phyloP scores from a whole-genome alignment of 176 grass and related monocot species.

The Pontederia crassipes region DNA sequence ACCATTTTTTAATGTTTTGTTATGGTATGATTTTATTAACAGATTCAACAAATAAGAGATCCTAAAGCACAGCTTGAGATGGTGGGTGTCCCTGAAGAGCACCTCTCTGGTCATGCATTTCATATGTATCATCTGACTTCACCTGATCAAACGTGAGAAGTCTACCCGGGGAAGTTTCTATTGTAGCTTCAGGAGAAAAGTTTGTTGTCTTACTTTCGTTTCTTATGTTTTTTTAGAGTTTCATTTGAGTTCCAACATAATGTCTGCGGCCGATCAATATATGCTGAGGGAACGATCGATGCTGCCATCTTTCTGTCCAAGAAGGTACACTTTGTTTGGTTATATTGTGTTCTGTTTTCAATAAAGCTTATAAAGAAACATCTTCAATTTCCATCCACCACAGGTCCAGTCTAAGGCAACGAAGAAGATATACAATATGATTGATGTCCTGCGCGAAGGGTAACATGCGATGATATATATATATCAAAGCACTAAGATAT shows the following conservation, averaged over 20 bases:
- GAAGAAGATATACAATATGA: constrained; percentile 82
- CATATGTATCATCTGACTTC: constrained; percentile 87
- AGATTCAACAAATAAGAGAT: constrained; percentile 78
- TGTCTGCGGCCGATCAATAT: constrained; percentile 74
- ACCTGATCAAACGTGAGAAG: constrained; percentile 57
- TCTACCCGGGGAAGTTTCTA: constrained; percentile 4
- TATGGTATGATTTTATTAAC: constrained; percentile 3
- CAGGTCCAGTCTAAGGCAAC: constrained; percentile 61
- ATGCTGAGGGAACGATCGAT: constrained; percentile 72
- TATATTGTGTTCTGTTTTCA: not conserved
- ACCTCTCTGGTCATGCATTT: constrained; percentile 79
- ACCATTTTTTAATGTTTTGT: not conserved
- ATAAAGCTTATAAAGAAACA: no score
- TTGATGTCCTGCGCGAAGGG: constrained; percentile 67
- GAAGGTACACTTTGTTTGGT: constrained; percentile 39
- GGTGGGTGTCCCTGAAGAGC: constrained; percentile 85
- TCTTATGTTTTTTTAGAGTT: constrained; percentile 37
- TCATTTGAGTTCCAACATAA: constrained; percentile 98
- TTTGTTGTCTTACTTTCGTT: not conserved
- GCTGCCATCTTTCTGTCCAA: constrained; percentile 65
- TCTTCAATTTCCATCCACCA: constrained; percentile 5
- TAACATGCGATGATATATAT: constrained; percentile 28
- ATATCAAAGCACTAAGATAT: no score
- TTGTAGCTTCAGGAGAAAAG: not conserved
- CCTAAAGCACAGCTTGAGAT: constrained; percentile 71